Conservation (phyloP, 2,329 filamentous ascomycete species). For the Leptographium flavum region DNA sequence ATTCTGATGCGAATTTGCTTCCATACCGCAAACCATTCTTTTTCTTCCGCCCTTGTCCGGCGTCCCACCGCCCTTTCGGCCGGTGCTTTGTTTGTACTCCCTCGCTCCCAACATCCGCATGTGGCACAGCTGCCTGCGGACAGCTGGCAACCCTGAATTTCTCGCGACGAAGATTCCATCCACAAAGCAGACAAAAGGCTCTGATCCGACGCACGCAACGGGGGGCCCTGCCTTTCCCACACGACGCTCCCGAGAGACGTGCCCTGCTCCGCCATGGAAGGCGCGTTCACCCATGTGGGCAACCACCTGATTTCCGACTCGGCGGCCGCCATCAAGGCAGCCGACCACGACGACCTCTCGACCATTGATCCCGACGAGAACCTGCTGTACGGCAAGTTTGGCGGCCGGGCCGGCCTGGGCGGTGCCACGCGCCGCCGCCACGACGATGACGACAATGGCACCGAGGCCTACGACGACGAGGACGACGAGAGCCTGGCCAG, state of each 20-base stretch:
- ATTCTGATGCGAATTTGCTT: neutral
- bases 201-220: neutral
- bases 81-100: neutral
- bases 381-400: conserved; percentile 58
- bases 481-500: conserved; percentile 66
- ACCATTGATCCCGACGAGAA: conserved; percentile 66
- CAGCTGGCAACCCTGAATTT: neutral
- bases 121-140: neutral
- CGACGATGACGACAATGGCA: conserved; percentile 83
- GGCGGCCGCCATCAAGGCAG: conserved; percentile 75
- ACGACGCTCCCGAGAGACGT: neutral
- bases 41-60: neutral
- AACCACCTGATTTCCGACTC: conserved; percentile 79
- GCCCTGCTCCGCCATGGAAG: conserved; percentile 48
- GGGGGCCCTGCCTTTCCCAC: neutral
- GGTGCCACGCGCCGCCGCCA: conserved; percentile 42
- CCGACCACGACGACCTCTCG: conserved; percentile 59
- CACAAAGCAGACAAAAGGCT: neutral
- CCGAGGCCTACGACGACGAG: conserved; percentile 71
- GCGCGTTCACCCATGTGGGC: conserved; percentile 74
- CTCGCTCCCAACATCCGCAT: neutral
- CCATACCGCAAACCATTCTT: neutral
- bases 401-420: conserved; percentile 37
- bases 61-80: neutral
- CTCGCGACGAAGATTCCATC: neutral